Evolutionary conservation across 345 rosid genomes (phyloP).

Genomic region (Clausena lansium): DNA sequence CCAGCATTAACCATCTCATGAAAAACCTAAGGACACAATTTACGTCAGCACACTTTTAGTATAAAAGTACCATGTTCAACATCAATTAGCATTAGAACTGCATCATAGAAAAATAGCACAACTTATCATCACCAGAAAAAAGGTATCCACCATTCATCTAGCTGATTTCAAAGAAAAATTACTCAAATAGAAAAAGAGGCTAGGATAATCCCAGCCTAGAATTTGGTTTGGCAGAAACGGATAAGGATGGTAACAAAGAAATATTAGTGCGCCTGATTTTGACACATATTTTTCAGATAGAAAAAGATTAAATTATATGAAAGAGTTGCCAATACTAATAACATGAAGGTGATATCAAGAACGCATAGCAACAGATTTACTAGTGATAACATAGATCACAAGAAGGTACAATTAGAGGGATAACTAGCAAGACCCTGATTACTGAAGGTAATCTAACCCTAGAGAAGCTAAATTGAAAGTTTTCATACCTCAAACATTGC

Average conservation of each 20-base stretch:
- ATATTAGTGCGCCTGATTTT: not conserved
- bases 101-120: not conserved
- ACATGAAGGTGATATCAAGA: not conserved
- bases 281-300: not conserved
- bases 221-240: not conserved
- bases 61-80: not conserved
- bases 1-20: slow-evolving; percentile 93
- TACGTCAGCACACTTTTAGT: slow-evolving; percentile 3
- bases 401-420: not conserved
- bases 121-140: not conserved
- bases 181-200: not conserved
- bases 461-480: slow-evolving; percentile 25
- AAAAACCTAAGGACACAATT: slow-evolving; percentile 56
- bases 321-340: not conserved
- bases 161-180: not conserved
- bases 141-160: not conserved
- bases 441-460: not conserved
- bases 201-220: not conserved
- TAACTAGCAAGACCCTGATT: not conserved
- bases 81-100: not conserved
- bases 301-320: not conserved
- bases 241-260: not conserved
- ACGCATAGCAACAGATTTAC: not conserved
- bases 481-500: slow-evolving; percentile 83
- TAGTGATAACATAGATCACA: not conserved